Conservation (phyloP, 345 rosid genomes). For the Triadica sebifera region DNA sequence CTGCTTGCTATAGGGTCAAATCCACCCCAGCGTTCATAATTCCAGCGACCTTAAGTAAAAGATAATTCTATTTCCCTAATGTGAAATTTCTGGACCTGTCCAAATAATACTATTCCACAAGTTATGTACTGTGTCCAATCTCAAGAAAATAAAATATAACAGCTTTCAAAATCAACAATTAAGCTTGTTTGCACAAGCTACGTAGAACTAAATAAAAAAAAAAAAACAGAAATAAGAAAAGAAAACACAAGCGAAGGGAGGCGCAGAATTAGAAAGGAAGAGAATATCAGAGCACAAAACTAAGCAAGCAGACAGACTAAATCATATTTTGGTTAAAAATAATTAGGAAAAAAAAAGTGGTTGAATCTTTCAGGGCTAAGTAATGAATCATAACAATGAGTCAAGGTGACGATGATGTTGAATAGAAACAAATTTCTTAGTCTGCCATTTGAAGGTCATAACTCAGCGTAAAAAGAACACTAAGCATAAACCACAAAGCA, state of each 20-base stretch:
- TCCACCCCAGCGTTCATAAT: slow-evolving; percentile 96
- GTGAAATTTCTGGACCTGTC: slow-evolving; percentile 69
- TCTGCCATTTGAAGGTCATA: not conserved
- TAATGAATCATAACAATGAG: not conserved
- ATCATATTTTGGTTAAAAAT: not conserved
- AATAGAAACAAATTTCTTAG: not conserved
- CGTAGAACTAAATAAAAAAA: not conserved
- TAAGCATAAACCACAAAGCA: not conserved
- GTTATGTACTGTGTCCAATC: slow-evolving; percentile 1
- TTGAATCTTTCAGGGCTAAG: not conserved
- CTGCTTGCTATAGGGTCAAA: slow-evolving; percentile 76
- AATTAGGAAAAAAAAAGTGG: not conserved
- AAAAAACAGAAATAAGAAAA: not conserved
- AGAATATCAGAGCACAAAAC: not conserved
- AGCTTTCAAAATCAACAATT: not conserved
- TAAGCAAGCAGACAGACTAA: not conserved
- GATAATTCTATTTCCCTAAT: slow-evolving; percentile 91
- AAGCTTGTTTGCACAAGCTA: not conserved
- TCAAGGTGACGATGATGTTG: not conserved
- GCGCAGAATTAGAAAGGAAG: not conserved
- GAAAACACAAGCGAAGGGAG: not conserved
- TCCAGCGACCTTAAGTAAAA: slow-evolving; percentile 98
- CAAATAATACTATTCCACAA: slow-evolving; percentile 15
- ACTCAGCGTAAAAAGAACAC: too few relatives aligned
- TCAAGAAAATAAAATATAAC: not conserved